Base-by-base conservation (phyloP, 208 protist species). In the Trypanosoma theileri region DNA sequence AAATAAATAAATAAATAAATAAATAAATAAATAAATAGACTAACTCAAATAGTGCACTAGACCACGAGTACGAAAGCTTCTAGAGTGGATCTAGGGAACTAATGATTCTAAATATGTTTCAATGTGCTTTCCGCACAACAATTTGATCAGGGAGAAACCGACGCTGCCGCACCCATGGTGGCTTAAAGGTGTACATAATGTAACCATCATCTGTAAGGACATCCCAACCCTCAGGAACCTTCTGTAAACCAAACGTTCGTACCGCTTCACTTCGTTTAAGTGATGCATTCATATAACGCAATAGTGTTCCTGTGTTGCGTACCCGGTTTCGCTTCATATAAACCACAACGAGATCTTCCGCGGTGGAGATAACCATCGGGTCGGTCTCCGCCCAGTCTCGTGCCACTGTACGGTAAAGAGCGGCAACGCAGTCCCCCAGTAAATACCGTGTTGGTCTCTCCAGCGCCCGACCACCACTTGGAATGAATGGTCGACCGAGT, bases 291-390 rank as follows among this genome's bases (percentile, higher is more conserved):
- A 97, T 97, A 76, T 96, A 97, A 46, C 72, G 63, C 59, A 92
- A 61, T 35, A 95, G 71, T 48, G 73, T 81, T 31, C 58, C 59
- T 21, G 78, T 73, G 44, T 80, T 66, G 35, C 75, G 58, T 28
- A 77, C 56, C 14, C 57, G 0, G 0, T 63, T 24, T 50, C 78
- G 79, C 22, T 80, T 78, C 11, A 93, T 58, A 69, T 92, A 97
- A 10, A 97, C 77, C 14, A 92, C 90, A 52, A 97, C 80, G 42
- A 96, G 82, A 55, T 97, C 92, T 60, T 97, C 92, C 1, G 86
- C 86, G 31, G 89, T 96, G 31, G 90, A 88, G 11, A 97, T 78
- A 19, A 96, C 84, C 28, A 85, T 82, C 17, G 86, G 88, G 56
- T 78, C 66, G 10, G 88, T 79, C 59, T 82, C 80, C 2, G 59